These are phyloP conservation scores for Globisporangium radiosum DNA, from an alignment of 352 stramenopile genomes.

Conservation along the genomic window DNA sequence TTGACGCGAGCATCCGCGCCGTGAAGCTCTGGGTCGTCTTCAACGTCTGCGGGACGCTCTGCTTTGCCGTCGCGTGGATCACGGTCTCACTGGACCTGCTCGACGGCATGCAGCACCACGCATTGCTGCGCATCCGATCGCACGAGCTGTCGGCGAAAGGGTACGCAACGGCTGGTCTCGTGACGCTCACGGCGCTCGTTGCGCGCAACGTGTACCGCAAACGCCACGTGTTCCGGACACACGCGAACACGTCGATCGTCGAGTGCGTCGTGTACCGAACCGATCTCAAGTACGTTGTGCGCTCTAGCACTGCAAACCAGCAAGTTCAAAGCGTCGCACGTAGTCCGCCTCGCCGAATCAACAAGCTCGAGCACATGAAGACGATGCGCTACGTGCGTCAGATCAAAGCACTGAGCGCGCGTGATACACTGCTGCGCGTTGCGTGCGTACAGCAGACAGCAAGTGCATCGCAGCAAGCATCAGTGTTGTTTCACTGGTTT, in stretches of 20 bases:
- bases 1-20: constrained; percentile 11
- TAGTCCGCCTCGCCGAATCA: background rate
- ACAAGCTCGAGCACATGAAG: constrained; percentile 3
- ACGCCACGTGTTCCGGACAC: background rate
- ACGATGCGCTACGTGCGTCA: constrained; percentile 6
- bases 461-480: background rate
- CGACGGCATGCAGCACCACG: constrained; percentile 1
- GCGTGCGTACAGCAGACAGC: background rate
- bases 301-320: background rate
- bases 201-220: constrained; percentile 13
- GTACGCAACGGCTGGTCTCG: constrained; percentile 6
- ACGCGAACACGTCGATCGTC: background rate
- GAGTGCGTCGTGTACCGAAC: constrained; percentile 10
- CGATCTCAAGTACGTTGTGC: constrained; percentile 3
- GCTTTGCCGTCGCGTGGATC: constrained; percentile 1
- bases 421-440: constrained; percentile 5
- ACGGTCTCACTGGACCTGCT: constrained; percentile 2
- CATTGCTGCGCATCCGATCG: background rate
- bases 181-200: constrained; percentile 10
- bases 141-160: constrained; percentile 8
- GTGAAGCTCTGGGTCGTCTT: constrained; percentile 11
- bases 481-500: background rate
- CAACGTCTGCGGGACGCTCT: background rate
- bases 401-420: constrained; percentile 2
- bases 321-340: background rate